These are phyloP conservation scores for Lachnellula willkommii DNA, from an alignment of 2,329 filamentous ascomycete genomes.

Conservation along the genomic window DNA sequence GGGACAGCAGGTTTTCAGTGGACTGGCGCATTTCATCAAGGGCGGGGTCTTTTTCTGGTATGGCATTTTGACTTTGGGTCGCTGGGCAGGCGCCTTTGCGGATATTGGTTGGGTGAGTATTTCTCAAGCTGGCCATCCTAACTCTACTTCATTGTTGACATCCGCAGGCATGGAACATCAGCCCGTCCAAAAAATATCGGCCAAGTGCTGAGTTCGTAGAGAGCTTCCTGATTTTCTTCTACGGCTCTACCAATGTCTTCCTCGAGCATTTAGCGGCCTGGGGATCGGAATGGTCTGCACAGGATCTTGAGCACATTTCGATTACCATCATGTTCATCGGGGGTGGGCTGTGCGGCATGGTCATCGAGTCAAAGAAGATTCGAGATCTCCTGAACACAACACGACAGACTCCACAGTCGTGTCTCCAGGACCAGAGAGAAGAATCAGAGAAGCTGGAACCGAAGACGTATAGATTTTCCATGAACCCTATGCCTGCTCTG, in stretches of 20 bases:
- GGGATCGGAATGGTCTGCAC: constrained; percentile 66
- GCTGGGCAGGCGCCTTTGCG: constrained; percentile 85
- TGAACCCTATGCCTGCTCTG: constrained; percentile 84
- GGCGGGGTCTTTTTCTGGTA: constrained; percentile 95
- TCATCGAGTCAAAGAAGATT: constrained; percentile 69
- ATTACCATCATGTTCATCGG: constrained; percentile 94
- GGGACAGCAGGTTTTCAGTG: constrained; percentile 63
- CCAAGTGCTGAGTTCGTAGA: constrained; percentile 86
- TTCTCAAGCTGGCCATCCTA: neutral
- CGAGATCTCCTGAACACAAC: constrained; percentile 59
- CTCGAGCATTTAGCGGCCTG: constrained; percentile 77
- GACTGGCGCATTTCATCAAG: constrained; percentile 90
- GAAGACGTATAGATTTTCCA: constrained; percentile 64
- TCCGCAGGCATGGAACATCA: constrained; percentile 76
- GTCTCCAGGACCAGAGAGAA: constrained; percentile 38
- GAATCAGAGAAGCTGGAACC: constrained; percentile 52
- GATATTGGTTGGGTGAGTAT: constrained; percentile 73
- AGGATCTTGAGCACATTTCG: constrained; percentile 85
- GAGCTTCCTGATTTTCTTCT: constrained; percentile 83
- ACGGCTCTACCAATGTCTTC: constrained; percentile 86
- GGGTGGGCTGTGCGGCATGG: constrained; percentile 80
- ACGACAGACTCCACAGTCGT: constrained; percentile 38
- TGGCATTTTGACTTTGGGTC: constrained; percentile 77
- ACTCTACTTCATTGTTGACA: constrained; percentile 4
- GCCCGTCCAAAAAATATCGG: constrained; percentile 53